Evolutionary conservation across 2,329 filamentous ascomycete species (phyloP), one percentile per base, ranked within the genome.

Genomic region (Fusarium transvaalense): DNA sequence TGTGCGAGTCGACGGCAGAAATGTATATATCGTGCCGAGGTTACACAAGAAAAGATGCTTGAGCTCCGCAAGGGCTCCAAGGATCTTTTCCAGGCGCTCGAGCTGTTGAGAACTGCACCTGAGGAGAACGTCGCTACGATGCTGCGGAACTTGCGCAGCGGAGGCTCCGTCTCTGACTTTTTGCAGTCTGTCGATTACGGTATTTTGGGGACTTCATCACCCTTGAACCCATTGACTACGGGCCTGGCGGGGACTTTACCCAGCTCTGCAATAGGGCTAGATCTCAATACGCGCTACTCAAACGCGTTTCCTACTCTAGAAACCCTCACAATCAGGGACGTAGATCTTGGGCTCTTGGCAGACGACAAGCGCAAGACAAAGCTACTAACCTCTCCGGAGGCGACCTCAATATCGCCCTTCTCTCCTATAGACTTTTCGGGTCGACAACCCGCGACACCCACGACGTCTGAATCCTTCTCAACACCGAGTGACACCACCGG

Each of bases 21-120:
- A 21, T 65, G 62, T 42, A 32, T 27, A 3, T 66, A 65, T n/a
- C 62, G 62, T 7, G 61, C 42, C 32, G 61, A 65, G 38, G 38
- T 66, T 6, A 55, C 62, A 2, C 55, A 56, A 6, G 47, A 66
- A 8, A 65, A 55, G 55, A 50, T 65, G n/a, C 9, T 37, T 3
- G 62, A 65, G 38, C 27, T 65, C 7, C 34, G 55, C 6, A 41
- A 65, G 13, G 47, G 37, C 14, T 65, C 61, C 1, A 54, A 15
- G 3, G 55, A 61, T 32, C 61, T 65, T 0, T 35, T 65, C 3
- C 47, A 61, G 29, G 62, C 62, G 5, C 21, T 65, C 9, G 62
- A 65, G 29, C 3, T 61, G 8, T 5, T 65, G 3, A 55, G 61
- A 5, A 45, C 42, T 13, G 38, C 47, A 2, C 62, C 62, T 0